Percentiles rank a stretch among this genome's conserved stretches.
phyloP scores from a whole-genome alignment of 2,329 filamentous ascomycete species.

The Pleurostoma richardsiae region DNA sequence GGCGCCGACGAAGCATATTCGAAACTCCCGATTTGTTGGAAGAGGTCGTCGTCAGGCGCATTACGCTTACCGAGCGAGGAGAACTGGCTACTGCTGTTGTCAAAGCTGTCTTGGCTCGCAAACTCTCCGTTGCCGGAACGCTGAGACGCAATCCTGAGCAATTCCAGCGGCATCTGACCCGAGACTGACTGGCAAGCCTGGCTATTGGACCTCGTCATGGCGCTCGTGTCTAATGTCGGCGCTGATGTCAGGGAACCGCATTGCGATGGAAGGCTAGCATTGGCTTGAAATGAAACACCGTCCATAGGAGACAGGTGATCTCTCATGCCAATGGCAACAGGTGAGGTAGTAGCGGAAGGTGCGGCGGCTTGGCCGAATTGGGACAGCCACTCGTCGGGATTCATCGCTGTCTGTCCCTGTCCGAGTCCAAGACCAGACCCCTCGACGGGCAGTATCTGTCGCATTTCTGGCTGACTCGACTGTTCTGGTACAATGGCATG shows the following conservation, averaged over 20 bases:
- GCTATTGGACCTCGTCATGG: conserved; percentile 39
- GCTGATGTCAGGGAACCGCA: conserved; percentile 39
- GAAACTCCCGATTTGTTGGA: conserved; percentile 9
- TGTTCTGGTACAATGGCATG: conserved; percentile 3
- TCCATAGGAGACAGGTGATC: conserved; percentile 8
- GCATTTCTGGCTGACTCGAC: background rate
- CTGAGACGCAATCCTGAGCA: conserved; percentile 32
- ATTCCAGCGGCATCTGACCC: conserved; percentile 18
- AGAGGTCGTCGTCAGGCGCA: conserved; percentile 18
- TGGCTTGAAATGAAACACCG: conserved; percentile 4
- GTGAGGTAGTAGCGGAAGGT: conserved; percentile 4
- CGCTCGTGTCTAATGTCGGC: conserved; percentile 24
- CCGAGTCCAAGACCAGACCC: conserved; percentile 1
- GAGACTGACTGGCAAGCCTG: conserved; percentile 20
- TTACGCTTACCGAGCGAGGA: conserved; percentile 20
- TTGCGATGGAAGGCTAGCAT: conserved; percentile 23
- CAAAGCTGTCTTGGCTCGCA: conserved; percentile 16
- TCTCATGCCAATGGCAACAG: conserved; percentile 11
- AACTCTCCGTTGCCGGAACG: conserved; percentile 20
- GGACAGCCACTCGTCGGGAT: conserved; percentile 13
- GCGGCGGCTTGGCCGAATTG: background rate
- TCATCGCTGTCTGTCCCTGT: background rate
- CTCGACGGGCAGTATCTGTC: background rate
- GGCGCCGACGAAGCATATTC: conserved; percentile 13
- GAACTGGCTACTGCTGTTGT: conserved; percentile 8